Conservation (phyloP, 139 green algal genomes). For the Pedinophyceae sp. region DNA sequence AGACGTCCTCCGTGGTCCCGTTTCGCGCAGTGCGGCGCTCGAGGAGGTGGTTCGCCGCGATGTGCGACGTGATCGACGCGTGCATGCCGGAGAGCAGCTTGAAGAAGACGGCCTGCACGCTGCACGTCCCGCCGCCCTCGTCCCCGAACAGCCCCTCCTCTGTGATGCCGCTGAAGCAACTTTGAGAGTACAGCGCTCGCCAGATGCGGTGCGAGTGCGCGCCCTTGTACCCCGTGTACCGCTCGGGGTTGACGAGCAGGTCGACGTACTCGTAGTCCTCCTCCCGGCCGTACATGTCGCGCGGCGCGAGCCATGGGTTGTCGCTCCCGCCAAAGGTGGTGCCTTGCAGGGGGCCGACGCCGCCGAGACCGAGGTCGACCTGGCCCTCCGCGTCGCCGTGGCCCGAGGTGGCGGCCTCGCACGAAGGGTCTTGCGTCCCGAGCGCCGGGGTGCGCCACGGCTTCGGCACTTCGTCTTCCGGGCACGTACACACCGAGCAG, state of each 20-base stretch:
- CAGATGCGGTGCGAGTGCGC: constrained; percentile 81
- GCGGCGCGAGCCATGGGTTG: constrained; percentile 87
- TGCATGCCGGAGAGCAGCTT: constrained; percentile 76
- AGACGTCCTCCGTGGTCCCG: constrained; percentile 15
- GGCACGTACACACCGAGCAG: constrained; percentile 77
- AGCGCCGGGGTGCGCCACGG: too few relatives aligned
- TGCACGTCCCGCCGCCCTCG: constrained; percentile 15
- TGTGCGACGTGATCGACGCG: constrained; percentile 77
- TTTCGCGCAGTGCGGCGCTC: too few relatives aligned
- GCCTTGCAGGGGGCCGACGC: too few relatives aligned
- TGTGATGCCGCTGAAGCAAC: constrained; percentile 46
- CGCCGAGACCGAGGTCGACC: constrained; percentile 5
- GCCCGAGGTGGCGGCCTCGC: not conserved
- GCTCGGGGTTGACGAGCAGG: constrained; percentile 77
- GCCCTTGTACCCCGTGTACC: constrained; percentile 85
- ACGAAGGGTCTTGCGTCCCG: too few relatives aligned
- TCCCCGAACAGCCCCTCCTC: not conserved
- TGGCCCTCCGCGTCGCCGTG: not conserved
- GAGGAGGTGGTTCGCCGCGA: constrained; percentile 57
- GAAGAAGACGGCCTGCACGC: constrained; percentile 70
- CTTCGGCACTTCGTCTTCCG: constrained; percentile 54
- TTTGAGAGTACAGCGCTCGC: constrained; percentile 79
- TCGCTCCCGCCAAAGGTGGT: constrained; percentile 34
- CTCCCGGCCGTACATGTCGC: constrained; percentile 24
- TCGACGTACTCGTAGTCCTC: constrained; percentile 84